Conservation (phyloP, 257 asterid genomes). For the Primulina huaijiensis region DNA sequence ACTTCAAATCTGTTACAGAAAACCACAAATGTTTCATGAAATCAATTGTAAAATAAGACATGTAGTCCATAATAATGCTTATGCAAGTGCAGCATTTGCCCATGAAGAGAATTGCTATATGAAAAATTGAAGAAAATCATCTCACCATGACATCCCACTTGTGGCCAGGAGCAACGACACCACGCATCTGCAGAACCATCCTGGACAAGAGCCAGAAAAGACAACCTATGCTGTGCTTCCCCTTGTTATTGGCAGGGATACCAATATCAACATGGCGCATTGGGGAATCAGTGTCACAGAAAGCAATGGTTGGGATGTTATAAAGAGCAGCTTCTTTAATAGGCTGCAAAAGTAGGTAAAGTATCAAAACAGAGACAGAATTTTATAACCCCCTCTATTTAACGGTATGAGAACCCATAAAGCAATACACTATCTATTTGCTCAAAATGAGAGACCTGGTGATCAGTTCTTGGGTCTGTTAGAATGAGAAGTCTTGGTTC, state of each 20-base stretch:
- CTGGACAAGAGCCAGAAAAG: conserved; percentile 52
- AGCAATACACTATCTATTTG: background rate
- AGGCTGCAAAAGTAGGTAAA: conserved; percentile 34
- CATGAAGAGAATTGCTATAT: background rate
- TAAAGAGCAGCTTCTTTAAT: conserved; percentile 50
- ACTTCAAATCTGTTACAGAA: background rate
- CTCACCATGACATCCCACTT: conserved; percentile 52
- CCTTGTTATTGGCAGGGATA: conserved; percentile 56
- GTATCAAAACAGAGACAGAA: too few species aligned
- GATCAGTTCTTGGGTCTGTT: conserved; percentile 29
- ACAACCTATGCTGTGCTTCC: conserved; percentile 51
- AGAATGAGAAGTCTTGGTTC: conserved; percentile 18
- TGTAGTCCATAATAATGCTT: background rate
- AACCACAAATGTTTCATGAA: background rate
- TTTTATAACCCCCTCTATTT: too few species aligned
- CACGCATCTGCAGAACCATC: conserved; percentile 56
- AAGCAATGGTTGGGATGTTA: conserved; percentile 48
- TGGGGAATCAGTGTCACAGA: conserved; percentile 51
- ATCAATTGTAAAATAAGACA: background rate
- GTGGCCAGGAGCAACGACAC: conserved; percentile 39
- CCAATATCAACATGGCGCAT: conserved; percentile 54
- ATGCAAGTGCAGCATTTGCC: background rate
- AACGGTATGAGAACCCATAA: too few species aligned
- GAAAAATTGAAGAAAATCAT: background rate
- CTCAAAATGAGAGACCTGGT: conserved; percentile 17